These are phyloP conservation scores for Acmispon strigosus DNA, from an alignment of 306 rosid genomes.

Conservation along the genomic window DNA sequence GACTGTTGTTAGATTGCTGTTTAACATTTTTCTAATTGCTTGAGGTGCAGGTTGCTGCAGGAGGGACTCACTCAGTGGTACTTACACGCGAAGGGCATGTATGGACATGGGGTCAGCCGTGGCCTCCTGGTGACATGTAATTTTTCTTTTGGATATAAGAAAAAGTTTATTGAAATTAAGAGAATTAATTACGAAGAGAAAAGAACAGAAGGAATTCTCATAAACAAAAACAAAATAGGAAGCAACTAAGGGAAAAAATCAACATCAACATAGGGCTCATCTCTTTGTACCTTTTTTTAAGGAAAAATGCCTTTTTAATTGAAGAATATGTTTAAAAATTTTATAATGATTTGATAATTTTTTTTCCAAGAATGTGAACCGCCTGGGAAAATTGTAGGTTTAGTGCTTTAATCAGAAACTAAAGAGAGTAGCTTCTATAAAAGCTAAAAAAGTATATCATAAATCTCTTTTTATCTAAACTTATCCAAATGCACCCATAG, in stretches of 20 bases:
- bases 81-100: constrained; percentile 94
- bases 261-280: neutral
- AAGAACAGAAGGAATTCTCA: neutral
- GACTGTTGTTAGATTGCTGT: neutral
- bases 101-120: constrained; percentile 99
- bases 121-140: constrained; percentile 99
- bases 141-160: neutral
- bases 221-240: neutral
- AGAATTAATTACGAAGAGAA: neutral
- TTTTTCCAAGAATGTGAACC: neutral
- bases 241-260: neutral
- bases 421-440: neutral
- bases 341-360: neutral
- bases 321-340: neutral
- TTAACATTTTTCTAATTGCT: constrained; percentile 2
- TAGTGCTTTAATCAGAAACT: neutral
- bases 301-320: neutral
- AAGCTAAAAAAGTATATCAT: no score
- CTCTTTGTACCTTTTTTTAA: neutral
- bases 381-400: neutral
- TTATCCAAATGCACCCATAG: neutral
- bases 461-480: no score
- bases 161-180: neutral
- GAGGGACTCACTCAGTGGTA: constrained; percentile 98
- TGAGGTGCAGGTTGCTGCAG: constrained; percentile 84